Conservation (phyloP, 108 stramenopile genomes). For the Fistulifera solaris region DNA sequence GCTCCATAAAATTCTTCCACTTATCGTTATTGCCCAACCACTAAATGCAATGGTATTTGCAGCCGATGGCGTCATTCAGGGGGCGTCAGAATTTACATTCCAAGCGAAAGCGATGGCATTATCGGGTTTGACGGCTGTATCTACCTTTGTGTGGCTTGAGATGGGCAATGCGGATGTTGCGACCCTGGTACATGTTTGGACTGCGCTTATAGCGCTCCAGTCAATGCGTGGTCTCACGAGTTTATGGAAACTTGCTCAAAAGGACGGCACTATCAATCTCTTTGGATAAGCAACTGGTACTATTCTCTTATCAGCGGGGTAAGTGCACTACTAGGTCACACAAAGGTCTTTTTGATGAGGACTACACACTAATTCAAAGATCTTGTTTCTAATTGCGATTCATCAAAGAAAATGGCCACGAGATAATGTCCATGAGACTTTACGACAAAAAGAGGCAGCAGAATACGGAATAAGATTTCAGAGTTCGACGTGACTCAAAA, state of each 20-base stretch:
- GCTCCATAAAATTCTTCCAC: slow-evolving; percentile 43
- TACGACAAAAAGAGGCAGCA: no score
- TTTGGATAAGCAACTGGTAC: slow-evolving; percentile 14
- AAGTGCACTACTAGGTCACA: no score
- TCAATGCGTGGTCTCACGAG: slow-evolving; percentile 67
- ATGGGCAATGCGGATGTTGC: slow-evolving; percentile 22
- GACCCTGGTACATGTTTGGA: slow-evolving; percentile 70
- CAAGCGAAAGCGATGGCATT: slow-evolving; percentile 78
- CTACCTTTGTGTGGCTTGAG: slow-evolving; percentile 35
- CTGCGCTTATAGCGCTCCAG: slow-evolving; percentile 63
- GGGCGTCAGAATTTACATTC: slow-evolving; percentile 69
- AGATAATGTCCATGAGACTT: no score
- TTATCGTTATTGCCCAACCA: slow-evolving; percentile 73
- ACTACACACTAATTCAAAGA: no score
- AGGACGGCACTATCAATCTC: slow-evolving; percentile 61
- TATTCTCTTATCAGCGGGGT: no score
- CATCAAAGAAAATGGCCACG: no score
- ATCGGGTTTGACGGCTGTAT: slow-evolving; percentile 45
- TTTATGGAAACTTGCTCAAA: slow-evolving; percentile 55
- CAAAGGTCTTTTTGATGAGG: no score
- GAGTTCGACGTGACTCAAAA: no score
- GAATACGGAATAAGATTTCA: no score
- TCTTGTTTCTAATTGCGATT: no score
- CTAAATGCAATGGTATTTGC: slow-evolving; percentile 79
- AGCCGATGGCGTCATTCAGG: slow-evolving; percentile 82